phyloP scores from a whole-genome alignment of 805 yeast species.

The Lachancea dasiensis region DNA sequence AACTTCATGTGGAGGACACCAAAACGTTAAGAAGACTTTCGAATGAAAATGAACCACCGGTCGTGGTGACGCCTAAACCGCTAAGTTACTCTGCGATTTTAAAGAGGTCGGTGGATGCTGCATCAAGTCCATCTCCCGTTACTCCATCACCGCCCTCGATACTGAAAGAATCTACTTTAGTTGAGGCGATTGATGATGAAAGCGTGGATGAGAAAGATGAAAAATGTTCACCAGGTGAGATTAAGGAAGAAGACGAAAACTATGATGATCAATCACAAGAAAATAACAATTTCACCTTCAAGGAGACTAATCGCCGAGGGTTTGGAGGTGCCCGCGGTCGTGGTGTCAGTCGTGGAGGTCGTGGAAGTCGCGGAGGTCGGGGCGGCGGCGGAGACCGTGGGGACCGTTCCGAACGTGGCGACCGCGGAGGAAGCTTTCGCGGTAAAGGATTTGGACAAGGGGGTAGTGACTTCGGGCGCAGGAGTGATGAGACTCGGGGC shows the following conservation, averaged over 20 bases:
- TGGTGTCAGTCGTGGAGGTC: background rate
- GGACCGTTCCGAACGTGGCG: conserved; percentile 9
- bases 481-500: conserved; percentile 11
- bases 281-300: conserved; percentile 14
- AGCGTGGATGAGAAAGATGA: conserved; percentile 1
- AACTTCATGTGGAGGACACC: conserved; percentile 42
- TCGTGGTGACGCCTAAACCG: conserved; percentile 12
- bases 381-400: conserved; percentile 14
- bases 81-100: conserved; percentile 27
- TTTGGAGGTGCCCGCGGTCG: conserved; percentile 3
- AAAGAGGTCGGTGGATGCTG: conserved; percentile 23
- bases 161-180: background rate
- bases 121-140: conserved; percentile 6
- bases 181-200: background rate
- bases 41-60: conserved; percentile 11
- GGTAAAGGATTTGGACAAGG: conserved; percentile 22
- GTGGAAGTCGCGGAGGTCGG: no score
- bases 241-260: conserved; percentile 6
- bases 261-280: conserved; percentile 4
- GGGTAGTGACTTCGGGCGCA: conserved; percentile 14
- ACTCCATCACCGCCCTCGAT: background rate
- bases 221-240: background rate
- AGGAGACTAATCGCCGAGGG: conserved; percentile 12
- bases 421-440: conserved; percentile 11
- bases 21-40: conserved; percentile 27